Base-by-base conservation (phyloP, 495 filamentous ascomycete species). In the Neurospora terricola region DNA sequence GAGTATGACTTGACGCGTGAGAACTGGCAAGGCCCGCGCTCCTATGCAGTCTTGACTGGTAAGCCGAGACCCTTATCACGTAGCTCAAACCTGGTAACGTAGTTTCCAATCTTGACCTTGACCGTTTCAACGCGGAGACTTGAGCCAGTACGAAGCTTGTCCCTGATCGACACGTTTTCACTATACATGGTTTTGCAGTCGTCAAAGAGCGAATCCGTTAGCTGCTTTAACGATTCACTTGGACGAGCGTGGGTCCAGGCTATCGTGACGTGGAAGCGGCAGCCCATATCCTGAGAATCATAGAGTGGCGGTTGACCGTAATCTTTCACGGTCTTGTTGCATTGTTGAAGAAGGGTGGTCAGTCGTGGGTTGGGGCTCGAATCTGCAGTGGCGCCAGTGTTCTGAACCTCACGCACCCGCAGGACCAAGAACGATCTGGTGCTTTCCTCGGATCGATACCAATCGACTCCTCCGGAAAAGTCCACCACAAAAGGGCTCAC, bases 371-470 rank as follows among this genome's bases (percentile, higher is more conserved):
- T 81, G 16, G 71, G 66, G 18, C 72, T 62, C 36, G 70, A 27
- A 48, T 71, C 3, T 69, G 71, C 37, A 38, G 9, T 48, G n/a
- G 30, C 68, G 75, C 69, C 4, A 77, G 14, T 40, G 11, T 36
- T 68, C 72, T 62, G 54, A 62, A 34, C 54, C 54, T 62, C 54
- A 5, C 36, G 73, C 27, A 92, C 83, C 38, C 89, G 83, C 38
- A 98, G 78, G 6, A 97, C 94, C 4, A 97, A 86, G 78, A 99
- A 99, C 86, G 94, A 97, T 18, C 96, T 87, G 27, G 88, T 93
- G 18, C 87, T 87, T 77, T 95, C 92, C 38, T 86, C 77, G 38
- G 80, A 84, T 74, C 75, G 83, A 75, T 82, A 82, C 82, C 81
- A 89, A 75, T 77, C 82, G 54, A 83, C 78, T 14, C 72, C 74